Percentiles rank a stretch among this genome's conserved stretches.
Conservation (phyloP, 2,329 filamentous ascomycete genomes). For the Curvularia spicifera region DNA sequence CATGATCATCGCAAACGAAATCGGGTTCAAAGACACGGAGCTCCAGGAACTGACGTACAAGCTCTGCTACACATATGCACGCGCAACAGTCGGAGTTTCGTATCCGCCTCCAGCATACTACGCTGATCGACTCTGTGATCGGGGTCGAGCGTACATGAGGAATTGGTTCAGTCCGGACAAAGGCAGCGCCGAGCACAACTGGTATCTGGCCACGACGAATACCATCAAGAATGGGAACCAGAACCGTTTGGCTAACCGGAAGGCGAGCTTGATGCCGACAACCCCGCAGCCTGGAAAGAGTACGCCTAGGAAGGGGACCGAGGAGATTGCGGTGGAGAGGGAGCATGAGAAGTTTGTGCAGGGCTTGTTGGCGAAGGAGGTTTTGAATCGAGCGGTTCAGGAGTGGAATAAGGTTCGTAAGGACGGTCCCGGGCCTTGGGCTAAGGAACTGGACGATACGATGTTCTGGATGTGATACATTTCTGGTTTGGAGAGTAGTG, state of each 20-base stretch:
- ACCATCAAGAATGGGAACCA: background rate
- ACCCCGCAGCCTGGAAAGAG: background rate
- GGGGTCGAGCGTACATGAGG: slow-evolving; percentile 25
- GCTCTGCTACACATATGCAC: slow-evolving; percentile 46
- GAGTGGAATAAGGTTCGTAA: slow-evolving; percentile 14
- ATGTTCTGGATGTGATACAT: slow-evolving; percentile 22
- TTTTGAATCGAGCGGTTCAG: background rate
- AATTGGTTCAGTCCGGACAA: background rate
- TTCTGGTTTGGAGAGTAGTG: background rate
- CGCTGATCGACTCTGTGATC: slow-evolving; percentile 51
- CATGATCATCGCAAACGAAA: slow-evolving; percentile 41
- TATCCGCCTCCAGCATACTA: slow-evolving; percentile 50
- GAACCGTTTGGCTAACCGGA: background rate
- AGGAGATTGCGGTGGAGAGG: background rate
- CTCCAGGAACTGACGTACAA: slow-evolving; percentile 18
- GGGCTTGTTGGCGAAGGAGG: background rate
- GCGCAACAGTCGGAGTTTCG: slow-evolving; percentile 41
- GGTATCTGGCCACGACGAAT: background rate
- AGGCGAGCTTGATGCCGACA: background rate
- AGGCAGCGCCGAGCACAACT: background rate
- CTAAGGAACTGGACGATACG: background rate
- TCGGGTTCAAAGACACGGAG: slow-evolving; percentile 14
- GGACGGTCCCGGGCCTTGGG: slow-evolving; percentile 11
- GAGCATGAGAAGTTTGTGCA: background rate
- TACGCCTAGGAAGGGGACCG: background rate